Evolutionary conservation across 441 rosid genomes (phyloP).

Genomic region (Brassica hybrid): DNA sequence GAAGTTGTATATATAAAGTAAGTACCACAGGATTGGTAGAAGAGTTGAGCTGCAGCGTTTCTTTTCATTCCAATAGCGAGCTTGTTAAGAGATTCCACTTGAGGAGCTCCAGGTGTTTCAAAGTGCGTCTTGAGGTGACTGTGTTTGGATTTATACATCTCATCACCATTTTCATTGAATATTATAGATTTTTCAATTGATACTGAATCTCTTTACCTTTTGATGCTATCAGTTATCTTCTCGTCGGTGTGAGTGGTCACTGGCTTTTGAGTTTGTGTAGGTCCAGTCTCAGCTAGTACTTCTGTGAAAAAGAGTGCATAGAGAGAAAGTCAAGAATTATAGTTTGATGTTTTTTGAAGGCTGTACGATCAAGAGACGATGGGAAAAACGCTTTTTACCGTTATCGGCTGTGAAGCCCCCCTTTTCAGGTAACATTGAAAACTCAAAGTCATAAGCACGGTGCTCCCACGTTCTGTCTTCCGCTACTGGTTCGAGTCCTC

Average conservation of each 20-base stretch:
- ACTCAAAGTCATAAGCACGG: constrained; percentile 55
- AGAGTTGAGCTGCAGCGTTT: constrained; percentile 79
- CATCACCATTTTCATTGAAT: constrained; percentile 9
- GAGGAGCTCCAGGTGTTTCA: constrained; percentile 76
- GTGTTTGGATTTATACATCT: constrained; percentile 31
- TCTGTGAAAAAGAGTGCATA: constrained; percentile 45
- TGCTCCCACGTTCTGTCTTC: constrained; percentile 62
- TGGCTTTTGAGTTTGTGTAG: constrained; percentile 70
- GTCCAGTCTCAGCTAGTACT: constrained; percentile 73
- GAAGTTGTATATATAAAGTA: constrained; percentile 13
- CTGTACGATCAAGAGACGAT: constrained; percentile 16
- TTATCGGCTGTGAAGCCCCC: constrained; percentile 56
- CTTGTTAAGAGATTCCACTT: constrained; percentile 66
- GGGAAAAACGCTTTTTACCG: constrained; percentile 47
- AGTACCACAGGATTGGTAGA: constrained; percentile 83
- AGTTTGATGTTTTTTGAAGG: constrained; percentile 22
- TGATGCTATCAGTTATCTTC: constrained; percentile 70
- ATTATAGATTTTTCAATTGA: background rate
- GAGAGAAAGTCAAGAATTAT: constrained; percentile 23
- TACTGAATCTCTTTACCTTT: constrained; percentile 48
- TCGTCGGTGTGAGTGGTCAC: constrained; percentile 51
- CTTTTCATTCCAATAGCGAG: constrained; percentile 73
- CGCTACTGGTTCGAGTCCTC: constrained; percentile 75
- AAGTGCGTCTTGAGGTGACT: constrained; percentile 88
- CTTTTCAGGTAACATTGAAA: constrained; percentile 58